A percentile compares a stretch with the other conserved stretches of the same genome.
Conservation (phyloP, 345 rosid genomes). For the Alliaria petiolata region DNA sequence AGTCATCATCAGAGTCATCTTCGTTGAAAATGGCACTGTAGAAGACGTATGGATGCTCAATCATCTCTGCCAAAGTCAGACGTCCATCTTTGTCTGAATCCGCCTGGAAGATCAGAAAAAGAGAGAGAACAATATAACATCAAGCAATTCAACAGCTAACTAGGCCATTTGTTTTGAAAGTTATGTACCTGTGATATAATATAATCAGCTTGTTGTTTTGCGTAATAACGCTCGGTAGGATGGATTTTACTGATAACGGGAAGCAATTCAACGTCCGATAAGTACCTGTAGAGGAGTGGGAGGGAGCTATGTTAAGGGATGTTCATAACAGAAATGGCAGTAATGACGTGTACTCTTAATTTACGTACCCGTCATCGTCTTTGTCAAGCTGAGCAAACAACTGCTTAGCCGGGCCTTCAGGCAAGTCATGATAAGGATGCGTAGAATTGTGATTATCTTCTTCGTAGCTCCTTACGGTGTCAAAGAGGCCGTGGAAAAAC, state of each 20-base stretch:
- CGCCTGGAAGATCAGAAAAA: constrained; percentile 52
- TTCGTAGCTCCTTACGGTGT: constrained; percentile 80
- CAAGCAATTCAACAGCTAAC: background rate
- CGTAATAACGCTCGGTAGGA: constrained; percentile 90
- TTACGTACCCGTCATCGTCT: constrained; percentile 78
- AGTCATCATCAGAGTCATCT: constrained; percentile 61
- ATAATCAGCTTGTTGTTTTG: constrained; percentile 94
- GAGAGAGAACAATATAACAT: constrained; percentile 10
- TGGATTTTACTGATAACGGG: constrained; percentile 83
- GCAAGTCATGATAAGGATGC: constrained; percentile 51
- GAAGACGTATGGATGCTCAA: constrained; percentile 88
- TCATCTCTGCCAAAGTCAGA: constrained; percentile 77
- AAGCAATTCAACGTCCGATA: constrained; percentile 70
- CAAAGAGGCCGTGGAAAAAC: constrained; percentile 89
- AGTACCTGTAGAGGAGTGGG: constrained; percentile 41
- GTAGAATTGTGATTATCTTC: constrained; percentile 71
- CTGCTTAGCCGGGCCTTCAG: constrained; percentile 71
- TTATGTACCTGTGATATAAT: constrained; percentile 71
- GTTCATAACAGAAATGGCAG: constrained; percentile 6
- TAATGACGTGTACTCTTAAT: background rate
- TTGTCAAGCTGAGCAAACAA: constrained; percentile 83
- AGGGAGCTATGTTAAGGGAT: constrained; percentile 7
- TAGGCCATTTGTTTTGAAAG: background rate
- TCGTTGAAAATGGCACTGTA: constrained; percentile 80
- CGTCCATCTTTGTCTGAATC: constrained; percentile 82